Evolutionary conservation across 1,284 basidiomycete genomes (phyloP).

Genomic region (Ceratobasidium sp.): DNA sequence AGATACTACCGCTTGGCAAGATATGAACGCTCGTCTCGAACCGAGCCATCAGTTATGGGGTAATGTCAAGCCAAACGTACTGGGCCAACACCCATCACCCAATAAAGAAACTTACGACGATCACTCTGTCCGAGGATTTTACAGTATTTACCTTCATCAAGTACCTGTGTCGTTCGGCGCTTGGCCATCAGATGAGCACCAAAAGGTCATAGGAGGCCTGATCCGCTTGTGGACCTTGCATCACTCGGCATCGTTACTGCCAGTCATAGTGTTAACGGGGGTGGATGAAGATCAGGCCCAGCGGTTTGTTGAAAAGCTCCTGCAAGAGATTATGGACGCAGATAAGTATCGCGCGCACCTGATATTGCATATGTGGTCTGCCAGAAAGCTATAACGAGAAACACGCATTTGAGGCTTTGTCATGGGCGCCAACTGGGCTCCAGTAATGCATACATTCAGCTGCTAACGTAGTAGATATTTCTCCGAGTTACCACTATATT

Average conservation of each 20-base stretch:
- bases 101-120: not conserved
- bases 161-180: not conserved
- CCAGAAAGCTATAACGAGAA: too few relatives aligned
- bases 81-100: not conserved
- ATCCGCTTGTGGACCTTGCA: not conserved
- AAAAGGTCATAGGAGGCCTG: slow-evolving; percentile 1
- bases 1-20: slow-evolving; percentile 4
- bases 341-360: too few relatives aligned
- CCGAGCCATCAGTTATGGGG: slow-evolving; percentile 14
- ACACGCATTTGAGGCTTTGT: too few relatives aligned
- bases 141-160: not conserved
- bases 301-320: not conserved
- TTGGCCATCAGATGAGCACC: slow-evolving; percentile 17
- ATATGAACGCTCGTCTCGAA: slow-evolving; percentile 11
- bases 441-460: too few relatives aligned
- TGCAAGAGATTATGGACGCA: too few relatives aligned
- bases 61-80: not conserved
- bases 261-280: not conserved
- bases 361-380: too few relatives aligned
- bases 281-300: not conserved
- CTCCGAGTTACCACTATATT: too few relatives aligned
- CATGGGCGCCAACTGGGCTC: too few relatives aligned
- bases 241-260: not conserved
- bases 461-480: too few relatives aligned
- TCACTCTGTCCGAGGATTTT: not conserved